A percentile compares a stretch with the other conserved stretches of the same genome.
These are phyloP conservation scores for Carex parvula DNA, from an alignment of 176 grass and related monocot genomes.

Conservation along the genomic window DNA sequence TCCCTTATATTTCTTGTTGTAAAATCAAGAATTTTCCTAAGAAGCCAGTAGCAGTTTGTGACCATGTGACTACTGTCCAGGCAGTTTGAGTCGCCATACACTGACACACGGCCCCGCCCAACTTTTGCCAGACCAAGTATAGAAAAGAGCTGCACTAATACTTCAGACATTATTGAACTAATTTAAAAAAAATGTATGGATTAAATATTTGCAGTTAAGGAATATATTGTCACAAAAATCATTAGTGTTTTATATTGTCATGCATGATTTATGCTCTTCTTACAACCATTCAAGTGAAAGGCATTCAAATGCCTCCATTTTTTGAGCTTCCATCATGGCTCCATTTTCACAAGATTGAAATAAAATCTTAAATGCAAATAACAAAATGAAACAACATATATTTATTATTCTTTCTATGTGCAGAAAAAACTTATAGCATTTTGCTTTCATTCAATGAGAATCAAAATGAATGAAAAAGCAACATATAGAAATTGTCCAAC, in stretches of 20 bases:
- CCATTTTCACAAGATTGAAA: not conserved
- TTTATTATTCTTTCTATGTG: not conserved
- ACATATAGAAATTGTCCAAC: not conserved
- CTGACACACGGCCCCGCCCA: conserved; percentile 62
- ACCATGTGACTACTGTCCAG: conserved; percentile 99
- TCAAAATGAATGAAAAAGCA: not conserved
- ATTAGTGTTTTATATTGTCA: not conserved
- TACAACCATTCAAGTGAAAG: not conserved
- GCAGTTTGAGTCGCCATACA: conserved; percentile 97
- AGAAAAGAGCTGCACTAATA: conserved; percentile 47
- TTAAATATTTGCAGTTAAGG: not conserved
- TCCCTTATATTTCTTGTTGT: conserved; percentile 74
- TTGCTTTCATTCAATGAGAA: not conserved
- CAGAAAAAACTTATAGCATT: not conserved
- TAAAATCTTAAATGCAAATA: not conserved
- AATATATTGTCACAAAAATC: not conserved
- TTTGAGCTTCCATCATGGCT: not conserved
- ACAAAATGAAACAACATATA: not conserved
- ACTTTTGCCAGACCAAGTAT: conserved; percentile 77
- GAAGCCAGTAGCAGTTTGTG: conserved; percentile 97
- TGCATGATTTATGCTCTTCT: not conserved
- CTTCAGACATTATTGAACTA: not conserved
- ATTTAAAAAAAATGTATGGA: not conserved
- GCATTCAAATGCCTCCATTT: no score
- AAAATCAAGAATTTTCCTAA: conserved; percentile 86